A percentile compares a stretch with the other conserved stretches of the same genome.
Evolutionary conservation across 75 land plant species (phyloP).

Genomic region (Ceratopteris richardii): DNA sequence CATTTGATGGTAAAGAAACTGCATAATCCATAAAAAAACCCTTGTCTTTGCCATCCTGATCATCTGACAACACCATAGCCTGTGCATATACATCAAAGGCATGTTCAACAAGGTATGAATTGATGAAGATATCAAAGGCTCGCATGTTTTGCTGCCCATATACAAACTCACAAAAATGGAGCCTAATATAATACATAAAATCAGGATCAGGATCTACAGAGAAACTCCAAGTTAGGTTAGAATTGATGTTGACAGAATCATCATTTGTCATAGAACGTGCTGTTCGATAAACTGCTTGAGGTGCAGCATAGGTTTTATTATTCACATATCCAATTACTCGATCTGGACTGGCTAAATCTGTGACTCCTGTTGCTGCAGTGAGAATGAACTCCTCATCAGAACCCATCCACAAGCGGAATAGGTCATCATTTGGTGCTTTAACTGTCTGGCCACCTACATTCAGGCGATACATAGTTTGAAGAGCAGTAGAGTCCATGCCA

Average conservation of each 20-base stretch:
- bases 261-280: slow-evolving; percentile 39
- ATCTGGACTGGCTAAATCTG: background rate
- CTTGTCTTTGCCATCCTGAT: background rate
- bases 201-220: slow-evolving; percentile 32
- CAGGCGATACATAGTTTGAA: slow-evolving; percentile 14
- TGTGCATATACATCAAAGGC: slow-evolving; percentile 37
- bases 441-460: slow-evolving; percentile 24
- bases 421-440: slow-evolving; percentile 12
- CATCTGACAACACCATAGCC: slow-evolving; percentile 4
- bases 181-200: slow-evolving; percentile 46
- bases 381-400: slow-evolving; percentile 16
- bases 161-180: slow-evolving; percentile 56
- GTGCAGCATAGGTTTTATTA: slow-evolving; percentile 24
- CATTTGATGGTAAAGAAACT: background rate
- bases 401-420: slow-evolving; percentile 16
- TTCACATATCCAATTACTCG: background rate
- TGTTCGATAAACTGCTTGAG: slow-evolving; percentile 38
- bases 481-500: background rate
- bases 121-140: slow-evolving; percentile 52
- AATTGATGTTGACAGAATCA: slow-evolving; percentile 23
- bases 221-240: slow-evolving; percentile 54
- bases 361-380: slow-evolving; percentile 17
- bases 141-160: slow-evolving; percentile 27
- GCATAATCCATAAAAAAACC: slow-evolving; percentile 5
- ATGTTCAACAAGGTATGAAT: slow-evolving; percentile 34